Percentiles rank a stretch among this genome's conserved stretches.
These are phyloP conservation scores for Coffea canephora DNA, from an alignment of 257 asterid species.

Conservation along the genomic window DNA sequence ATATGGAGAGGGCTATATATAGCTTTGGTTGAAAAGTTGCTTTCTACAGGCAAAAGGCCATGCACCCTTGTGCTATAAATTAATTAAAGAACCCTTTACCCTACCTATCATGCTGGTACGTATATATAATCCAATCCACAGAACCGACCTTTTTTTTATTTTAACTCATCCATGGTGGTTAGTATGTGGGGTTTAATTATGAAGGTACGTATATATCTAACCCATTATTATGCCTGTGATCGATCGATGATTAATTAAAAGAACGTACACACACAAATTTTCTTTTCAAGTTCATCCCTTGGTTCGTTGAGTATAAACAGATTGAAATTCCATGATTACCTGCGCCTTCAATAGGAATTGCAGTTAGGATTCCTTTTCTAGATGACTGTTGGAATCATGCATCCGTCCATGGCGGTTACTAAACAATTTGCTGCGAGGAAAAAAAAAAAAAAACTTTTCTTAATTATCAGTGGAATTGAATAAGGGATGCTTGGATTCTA, in stretches of 20 bases:
- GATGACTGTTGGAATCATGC: conserved; percentile 32
- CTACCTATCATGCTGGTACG: neutral
- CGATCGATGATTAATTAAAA: neutral
- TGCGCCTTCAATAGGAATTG: neutral
- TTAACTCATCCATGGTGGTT: conserved; percentile 1
- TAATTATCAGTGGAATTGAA: conserved; percentile 14
- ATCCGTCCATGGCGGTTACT: conserved; percentile 43
- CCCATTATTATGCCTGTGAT: neutral
- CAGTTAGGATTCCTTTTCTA: conserved; percentile 32
- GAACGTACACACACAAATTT: neutral
- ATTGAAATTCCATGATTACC: conserved; percentile 1
- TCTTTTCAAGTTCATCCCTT: neutral
- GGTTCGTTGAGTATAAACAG: conserved; percentile 25
- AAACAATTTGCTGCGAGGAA: neutral
- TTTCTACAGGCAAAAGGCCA: conserved; percentile 20
- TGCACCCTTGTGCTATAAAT: neutral
- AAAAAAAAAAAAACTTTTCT: neutral
- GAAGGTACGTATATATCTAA: neutral
- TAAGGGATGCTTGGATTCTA: conserved; percentile 25
- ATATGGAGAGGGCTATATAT: neutral
- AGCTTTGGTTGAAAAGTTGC: conserved; percentile 24
- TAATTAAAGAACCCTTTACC: neutral
- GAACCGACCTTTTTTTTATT: conserved; percentile 10
- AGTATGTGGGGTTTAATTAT: neutral
- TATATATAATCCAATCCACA: conserved; percentile 4